These are phyloP conservation scores for Solanum verrucosum DNA, from an alignment of 257 asterid genomes.

Conservation along the genomic window DNA sequence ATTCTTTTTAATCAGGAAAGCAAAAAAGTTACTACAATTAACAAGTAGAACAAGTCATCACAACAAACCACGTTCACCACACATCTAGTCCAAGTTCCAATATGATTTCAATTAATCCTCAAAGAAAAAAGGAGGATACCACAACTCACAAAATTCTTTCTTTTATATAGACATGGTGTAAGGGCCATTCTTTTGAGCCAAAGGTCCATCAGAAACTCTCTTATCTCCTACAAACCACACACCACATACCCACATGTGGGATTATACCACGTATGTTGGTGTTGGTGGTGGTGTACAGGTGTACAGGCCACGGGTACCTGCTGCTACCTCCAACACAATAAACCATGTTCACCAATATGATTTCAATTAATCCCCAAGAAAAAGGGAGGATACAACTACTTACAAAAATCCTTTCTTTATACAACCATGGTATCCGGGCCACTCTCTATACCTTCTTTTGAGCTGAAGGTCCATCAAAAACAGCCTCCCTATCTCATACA, in stretches of 20 bases:
- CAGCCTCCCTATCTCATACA: neutral
- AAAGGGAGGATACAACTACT: neutral
- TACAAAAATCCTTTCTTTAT: neutral
- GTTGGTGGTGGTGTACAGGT: no score
- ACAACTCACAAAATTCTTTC: neutral
- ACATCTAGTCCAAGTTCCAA: neutral
- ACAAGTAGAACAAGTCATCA: neutral
- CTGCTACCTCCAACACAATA: no score
- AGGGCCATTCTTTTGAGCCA: neutral
- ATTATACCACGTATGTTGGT: no score
- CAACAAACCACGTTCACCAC: neutral
- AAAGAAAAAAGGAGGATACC: neutral
- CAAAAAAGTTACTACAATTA: neutral
- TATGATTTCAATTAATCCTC: neutral
- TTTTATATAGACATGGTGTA: neutral
- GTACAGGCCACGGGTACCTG: no score
- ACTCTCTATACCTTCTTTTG: neutral
- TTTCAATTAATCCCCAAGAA: neutral
- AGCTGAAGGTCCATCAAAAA: neutral
- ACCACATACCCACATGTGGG: neutral
- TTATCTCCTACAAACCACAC: neutral
- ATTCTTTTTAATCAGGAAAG: neutral
- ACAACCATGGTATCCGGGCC: neutral
- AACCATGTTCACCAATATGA: neutral
- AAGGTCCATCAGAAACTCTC: neutral